phyloP scores from a whole-genome alignment of 192 early-diverging fungal species.

The Gonapodya sp. region DNA sequence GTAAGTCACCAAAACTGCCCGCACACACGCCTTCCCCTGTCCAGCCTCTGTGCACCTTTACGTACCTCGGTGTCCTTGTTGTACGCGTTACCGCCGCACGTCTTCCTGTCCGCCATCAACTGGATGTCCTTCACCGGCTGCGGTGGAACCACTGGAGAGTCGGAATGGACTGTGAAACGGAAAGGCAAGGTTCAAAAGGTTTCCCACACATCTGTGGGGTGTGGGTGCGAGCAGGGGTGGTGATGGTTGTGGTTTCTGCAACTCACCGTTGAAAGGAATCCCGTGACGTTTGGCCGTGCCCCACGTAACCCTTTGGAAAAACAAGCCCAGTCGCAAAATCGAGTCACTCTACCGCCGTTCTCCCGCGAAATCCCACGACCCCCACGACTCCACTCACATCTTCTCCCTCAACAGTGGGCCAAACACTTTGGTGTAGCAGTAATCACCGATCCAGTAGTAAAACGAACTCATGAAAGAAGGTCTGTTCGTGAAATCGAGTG shows the following conservation, averaged over 20 bases:
- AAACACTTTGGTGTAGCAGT: slow-evolving; percentile 2
- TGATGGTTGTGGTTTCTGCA: too few relatives aligned
- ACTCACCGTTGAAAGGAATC: background rate
- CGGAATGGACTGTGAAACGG: background rate
- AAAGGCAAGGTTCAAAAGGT: too few relatives aligned
- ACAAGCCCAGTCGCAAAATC: background rate
- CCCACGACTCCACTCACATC: background rate
- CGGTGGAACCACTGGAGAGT: background rate
- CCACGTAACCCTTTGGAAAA: background rate
- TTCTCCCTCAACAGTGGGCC: background rate
- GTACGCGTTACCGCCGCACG: background rate
- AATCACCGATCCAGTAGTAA: slow-evolving; percentile 7
- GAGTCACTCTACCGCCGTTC: too few relatives aligned
- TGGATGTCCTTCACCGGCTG: slow-evolving; percentile 5
- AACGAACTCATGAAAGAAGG: background rate
- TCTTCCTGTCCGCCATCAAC: background rate
- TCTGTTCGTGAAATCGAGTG: background rate
- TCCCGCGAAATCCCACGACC: background rate
- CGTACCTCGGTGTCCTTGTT: background rate
- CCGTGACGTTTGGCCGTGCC: background rate
- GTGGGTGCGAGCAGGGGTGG: too few relatives aligned
- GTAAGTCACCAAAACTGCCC: too few relatives aligned
- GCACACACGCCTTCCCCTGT: too few relatives aligned
- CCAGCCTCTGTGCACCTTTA: too few relatives aligned
- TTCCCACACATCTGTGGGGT: too few relatives aligned